Evolutionary conservation across 768 basidiomycete genomes (phyloP).

Genomic region (Boletellus emodensis): DNA sequence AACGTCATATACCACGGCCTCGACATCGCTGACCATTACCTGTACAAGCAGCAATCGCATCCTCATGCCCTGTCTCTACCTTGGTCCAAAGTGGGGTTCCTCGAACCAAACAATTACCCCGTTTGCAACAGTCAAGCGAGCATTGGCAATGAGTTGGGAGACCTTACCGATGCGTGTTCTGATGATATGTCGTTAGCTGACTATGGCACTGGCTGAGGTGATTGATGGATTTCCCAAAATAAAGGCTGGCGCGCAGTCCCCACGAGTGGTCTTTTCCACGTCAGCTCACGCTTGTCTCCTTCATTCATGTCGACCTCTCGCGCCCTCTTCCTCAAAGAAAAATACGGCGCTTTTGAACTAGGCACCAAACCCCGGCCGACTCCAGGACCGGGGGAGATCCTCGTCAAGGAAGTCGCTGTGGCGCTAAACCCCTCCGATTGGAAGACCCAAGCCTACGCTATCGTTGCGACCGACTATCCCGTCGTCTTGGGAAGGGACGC

Average conservation of each 20-base stretch:
- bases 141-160: no score
- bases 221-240: not conserved
- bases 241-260: no score
- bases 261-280: no score
- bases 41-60: no score
- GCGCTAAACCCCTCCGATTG: constrained; percentile 45
- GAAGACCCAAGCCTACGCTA: constrained; percentile 17
- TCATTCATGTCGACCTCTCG: constrained; percentile 12
- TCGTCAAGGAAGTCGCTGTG: constrained; percentile 40
- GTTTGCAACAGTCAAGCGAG: no score
- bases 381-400: constrained; percentile 41
- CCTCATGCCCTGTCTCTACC: no score
- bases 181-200: no score
- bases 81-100: no score
- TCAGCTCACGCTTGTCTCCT: not conserved
- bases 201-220: not conserved
- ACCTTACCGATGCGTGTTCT: no score
- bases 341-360: constrained; percentile 13
- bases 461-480: constrained; percentile 26
- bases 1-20: no score
- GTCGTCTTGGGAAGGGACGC: constrained; percentile 36
- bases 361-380: constrained; percentile 6
- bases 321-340: constrained; percentile 18
- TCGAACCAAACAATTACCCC: no score
- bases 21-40: no score